Evolutionary conservation across 2,329 filamentous ascomycete species (phyloP).

Genomic region (Pestalotiopsis sp.): DNA sequence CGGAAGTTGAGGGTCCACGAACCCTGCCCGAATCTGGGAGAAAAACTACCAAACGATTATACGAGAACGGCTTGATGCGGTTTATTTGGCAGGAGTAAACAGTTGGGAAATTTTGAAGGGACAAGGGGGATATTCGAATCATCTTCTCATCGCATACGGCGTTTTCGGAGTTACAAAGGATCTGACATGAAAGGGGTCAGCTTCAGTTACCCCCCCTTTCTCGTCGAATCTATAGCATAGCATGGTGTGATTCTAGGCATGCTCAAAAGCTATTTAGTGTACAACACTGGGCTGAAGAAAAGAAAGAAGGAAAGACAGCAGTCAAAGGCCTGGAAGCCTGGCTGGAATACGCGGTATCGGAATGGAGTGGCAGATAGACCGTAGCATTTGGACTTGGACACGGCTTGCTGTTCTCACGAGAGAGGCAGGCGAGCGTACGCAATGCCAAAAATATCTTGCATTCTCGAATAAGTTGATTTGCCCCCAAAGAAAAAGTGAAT

Average conservation of each 20-base stretch:
- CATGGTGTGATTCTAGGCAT: constrained; percentile 6
- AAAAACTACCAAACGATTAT: constrained; percentile 1
- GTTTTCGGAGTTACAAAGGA: constrained; percentile 3
- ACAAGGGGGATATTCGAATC: constrained; percentile 2
- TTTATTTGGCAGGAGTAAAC: constrained; percentile 10
- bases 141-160: constrained; percentile 10
- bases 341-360: not conserved
- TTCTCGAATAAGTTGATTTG: not conserved
- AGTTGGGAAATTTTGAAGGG: constrained; percentile 7
- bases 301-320: not conserved
- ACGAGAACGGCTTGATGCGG: constrained; percentile 4
- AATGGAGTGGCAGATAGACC: not conserved
- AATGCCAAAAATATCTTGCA: not conserved
- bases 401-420: not conserved
- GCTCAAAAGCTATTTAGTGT: constrained; percentile 3
- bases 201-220: not conserved
- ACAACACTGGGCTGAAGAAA: not conserved
- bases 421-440: not conserved
- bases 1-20: not conserved
- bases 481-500: no score
- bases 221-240: constrained; percentile 3
- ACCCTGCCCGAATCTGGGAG: not conserved
- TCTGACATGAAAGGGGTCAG: constrained; percentile 1
- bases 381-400: not conserved
- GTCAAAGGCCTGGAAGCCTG: not conserved